A percentile compares a stretch with the other conserved stretches of the same genome.
phyloP scores from a whole-genome alignment of 441 rosid genomes.

The Oxalis stricta region DNA sequence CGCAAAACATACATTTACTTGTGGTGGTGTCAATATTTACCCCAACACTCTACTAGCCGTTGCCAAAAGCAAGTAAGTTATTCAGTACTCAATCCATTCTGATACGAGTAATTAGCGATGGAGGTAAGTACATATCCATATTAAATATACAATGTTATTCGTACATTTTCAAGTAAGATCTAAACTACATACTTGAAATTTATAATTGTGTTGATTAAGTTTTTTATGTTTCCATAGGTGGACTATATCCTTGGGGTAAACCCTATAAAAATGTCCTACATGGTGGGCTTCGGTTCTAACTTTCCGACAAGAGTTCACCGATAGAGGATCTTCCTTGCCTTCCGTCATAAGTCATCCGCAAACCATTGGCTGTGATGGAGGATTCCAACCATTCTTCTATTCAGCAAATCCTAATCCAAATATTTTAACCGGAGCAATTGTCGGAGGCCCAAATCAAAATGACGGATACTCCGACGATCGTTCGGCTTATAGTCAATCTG shows the following conservation, averaged over 20 bases:
- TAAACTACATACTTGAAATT: too few species aligned
- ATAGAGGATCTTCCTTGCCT: slow-evolving; percentile 71
- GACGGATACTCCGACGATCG: slow-evolving; percentile 58
- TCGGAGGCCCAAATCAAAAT: slow-evolving; percentile 68
- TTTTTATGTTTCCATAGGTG: too few species aligned
- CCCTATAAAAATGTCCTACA: slow-evolving; percentile 64
- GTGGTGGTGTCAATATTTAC: slow-evolving; percentile 44
- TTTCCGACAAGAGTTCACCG: slow-evolving; percentile 61
- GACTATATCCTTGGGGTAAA: slow-evolving; percentile 64
- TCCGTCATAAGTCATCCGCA: slow-evolving; percentile 29
- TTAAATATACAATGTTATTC: too few species aligned
- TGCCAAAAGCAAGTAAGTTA: slow-evolving; percentile 51
- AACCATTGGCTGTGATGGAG: slow-evolving; percentile 47
- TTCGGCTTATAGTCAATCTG: slow-evolving; percentile 47
- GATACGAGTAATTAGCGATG: neutral
- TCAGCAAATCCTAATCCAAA: slow-evolving; percentile 56
- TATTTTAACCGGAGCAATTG: slow-evolving; percentile 52
- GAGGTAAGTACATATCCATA: too few species aligned
- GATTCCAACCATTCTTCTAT: slow-evolving; percentile 37
- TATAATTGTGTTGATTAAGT: too few species aligned
- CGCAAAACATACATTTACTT: slow-evolving; percentile 34
- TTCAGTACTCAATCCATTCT: neutral
- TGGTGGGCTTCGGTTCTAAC: slow-evolving; percentile 66
- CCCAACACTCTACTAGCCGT: slow-evolving; percentile 28
- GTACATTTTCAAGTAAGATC: too few species aligned